Conservation (phyloP, 805 yeast genomes). For the Maudiozyma pseudohumilis region DNA sequence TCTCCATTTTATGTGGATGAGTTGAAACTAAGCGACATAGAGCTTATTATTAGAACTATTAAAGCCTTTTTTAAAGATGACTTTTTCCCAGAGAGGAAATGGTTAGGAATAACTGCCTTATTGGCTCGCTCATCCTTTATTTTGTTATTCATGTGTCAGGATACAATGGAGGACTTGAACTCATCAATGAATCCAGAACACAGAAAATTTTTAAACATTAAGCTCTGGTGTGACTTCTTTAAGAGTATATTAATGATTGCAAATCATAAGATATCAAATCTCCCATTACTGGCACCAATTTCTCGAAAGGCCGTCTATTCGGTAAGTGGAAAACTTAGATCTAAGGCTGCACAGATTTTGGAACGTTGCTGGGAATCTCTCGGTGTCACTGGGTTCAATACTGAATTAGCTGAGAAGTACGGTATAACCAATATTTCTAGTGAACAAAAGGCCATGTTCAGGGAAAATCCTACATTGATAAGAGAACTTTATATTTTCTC, state of each 20-base stretch:
- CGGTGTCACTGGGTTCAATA: slow-evolving; percentile 51
- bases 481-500: slow-evolving; percentile 58
- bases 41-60: slow-evolving; percentile 38
- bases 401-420: slow-evolving; percentile 43
- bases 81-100: slow-evolving; percentile 57
- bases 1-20: slow-evolving; percentile 33
- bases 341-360: slow-evolving; percentile 45
- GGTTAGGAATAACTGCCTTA: slow-evolving; percentile 61
- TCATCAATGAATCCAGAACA: slow-evolving; percentile 37
- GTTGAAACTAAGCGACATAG: slow-evolving; percentile 35
- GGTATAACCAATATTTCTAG: slow-evolving; percentile 57
- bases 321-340: slow-evolving; percentile 55
- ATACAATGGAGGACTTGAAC: slow-evolving; percentile 38
- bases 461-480: slow-evolving; percentile 48
- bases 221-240: slow-evolving; percentile 60
- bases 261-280: slow-evolving; percentile 56
- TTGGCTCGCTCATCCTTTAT: slow-evolving; percentile 47
- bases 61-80: slow-evolving; percentile 43
- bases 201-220: slow-evolving; percentile 21
- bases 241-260: slow-evolving; percentile 48
- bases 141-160: slow-evolving; percentile 43
- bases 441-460: slow-evolving; percentile 55
- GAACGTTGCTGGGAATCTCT: slow-evolving; percentile 63
- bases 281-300: slow-evolving; percentile 60
- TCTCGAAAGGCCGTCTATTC: slow-evolving; percentile 61